A percentile compares a stretch with the other conserved stretches of the same genome.
Evolutionary conservation across 1,284 basidiomycete genomes (phyloP).

Genomic region (Coniophora puteana): DNA sequence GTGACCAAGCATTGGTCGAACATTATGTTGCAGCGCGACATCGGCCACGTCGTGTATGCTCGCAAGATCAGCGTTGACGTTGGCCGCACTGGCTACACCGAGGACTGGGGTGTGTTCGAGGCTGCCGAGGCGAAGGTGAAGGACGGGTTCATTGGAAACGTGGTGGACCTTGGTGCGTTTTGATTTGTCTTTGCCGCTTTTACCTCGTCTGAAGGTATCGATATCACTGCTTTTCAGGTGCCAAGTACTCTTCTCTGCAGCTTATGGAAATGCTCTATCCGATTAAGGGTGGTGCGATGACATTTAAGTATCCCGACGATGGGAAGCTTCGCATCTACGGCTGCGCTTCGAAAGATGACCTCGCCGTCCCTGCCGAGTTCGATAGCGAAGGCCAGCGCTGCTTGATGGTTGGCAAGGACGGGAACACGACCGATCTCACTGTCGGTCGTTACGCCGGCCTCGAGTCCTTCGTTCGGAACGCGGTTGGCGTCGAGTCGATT

Average conservation of each 20-base stretch:
- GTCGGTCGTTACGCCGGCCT: conserved; percentile 31
- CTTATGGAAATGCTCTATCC: conserved; percentile 27
- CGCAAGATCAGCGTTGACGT: conserved; percentile 23
- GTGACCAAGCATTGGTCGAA: conserved; percentile 24
- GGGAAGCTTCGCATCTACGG: conserved; percentile 29
- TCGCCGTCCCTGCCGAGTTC: conserved; percentile 22
- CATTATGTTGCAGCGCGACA: conserved; percentile 24
- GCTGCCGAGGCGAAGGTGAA: conserved; percentile 27
- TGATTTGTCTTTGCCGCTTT: too few relatives aligned
- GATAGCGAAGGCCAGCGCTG: conserved; percentile 30
- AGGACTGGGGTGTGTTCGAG: conserved; percentile 29
- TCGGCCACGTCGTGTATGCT: conserved; percentile 29
- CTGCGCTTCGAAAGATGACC: conserved; percentile 17
- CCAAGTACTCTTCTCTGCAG: conserved; percentile 16
- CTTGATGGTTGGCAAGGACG: conserved; percentile 30
- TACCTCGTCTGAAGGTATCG: too few relatives aligned
- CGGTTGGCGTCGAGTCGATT: conserved; percentile 23
- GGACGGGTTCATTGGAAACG: conserved; percentile 32
- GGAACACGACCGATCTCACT: conserved; percentile 32
- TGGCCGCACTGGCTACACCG: conserved; percentile 23
- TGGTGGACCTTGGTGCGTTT: too few relatives aligned
- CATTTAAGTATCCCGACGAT: conserved; percentile 28
- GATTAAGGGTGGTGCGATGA: conserved; percentile 11
- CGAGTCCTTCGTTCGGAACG: conserved; percentile 20
- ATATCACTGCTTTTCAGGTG: too few relatives aligned